Percentiles rank a stretch among this genome's conserved stretches.
Evolutionary conservation across 768 basidiomycete genomes (phyloP).

Genomic region (Russula sp.): DNA sequence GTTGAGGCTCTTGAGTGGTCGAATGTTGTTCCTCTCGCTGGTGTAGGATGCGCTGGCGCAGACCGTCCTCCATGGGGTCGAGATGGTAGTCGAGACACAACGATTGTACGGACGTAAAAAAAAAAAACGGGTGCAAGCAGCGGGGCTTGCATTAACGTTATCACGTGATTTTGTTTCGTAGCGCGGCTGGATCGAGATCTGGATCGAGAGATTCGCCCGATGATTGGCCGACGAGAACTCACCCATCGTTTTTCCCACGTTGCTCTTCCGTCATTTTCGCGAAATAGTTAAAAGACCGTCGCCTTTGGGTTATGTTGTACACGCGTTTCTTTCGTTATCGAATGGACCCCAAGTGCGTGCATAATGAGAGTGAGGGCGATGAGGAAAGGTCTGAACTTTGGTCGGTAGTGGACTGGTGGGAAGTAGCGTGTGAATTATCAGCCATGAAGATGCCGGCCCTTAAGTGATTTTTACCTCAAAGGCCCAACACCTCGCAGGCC

Average conservation of each 20-base stretch:
- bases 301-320: not conserved
- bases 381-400: too few species aligned
- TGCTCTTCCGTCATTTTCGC: not conserved
- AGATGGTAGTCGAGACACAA: slow-evolving; percentile 13
- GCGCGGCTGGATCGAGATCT: too few species aligned
- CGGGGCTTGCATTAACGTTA: not conserved
- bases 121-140: not conserved
- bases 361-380: too few species aligned
- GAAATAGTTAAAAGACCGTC: not conserved
- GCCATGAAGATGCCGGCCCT: not conserved
- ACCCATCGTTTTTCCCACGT: not conserved
- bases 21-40: not conserved
- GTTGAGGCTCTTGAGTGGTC: not conserved
- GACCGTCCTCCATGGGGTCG: not conserved
- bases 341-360: too few species aligned
- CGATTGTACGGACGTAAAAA: slow-evolving; percentile 8
- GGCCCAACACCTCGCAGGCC: too few species aligned
- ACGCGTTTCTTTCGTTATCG: too few species aligned
- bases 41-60: slow-evolving; percentile 9
- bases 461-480: not conserved
- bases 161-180: slow-evolving; percentile 3
- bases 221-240: not conserved
- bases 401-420: too few species aligned
- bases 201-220: not conserved
- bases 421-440: too few species aligned